Percentiles rank a stretch among this genome's conserved stretches.
Conservation (phyloP, 148 eudicot genomes). For the Diospyros kaki region DNA sequence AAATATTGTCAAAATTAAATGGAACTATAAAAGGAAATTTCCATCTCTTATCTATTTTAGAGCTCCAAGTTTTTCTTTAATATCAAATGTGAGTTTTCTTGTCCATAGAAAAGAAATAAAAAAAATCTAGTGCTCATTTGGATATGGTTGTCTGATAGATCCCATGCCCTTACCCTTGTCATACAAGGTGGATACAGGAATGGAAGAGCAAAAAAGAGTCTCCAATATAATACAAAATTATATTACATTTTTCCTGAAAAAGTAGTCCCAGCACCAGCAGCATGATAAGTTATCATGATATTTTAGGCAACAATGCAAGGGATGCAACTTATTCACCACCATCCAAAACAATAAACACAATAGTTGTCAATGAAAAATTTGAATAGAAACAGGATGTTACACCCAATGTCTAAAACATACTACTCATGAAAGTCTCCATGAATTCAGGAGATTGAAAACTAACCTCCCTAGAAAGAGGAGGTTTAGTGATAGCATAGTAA, state of each 20-base stretch:
- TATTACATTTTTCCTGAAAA: background rate
- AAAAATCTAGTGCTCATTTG: too few species aligned
- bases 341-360: background rate
- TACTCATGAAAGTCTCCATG: background rate
- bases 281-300: background rate
- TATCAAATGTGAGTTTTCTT: too few species aligned
- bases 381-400: background rate
- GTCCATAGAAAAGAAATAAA: too few species aligned
- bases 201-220: too few species aligned
- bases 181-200: too few species aligned
- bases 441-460: conserved; percentile 24
- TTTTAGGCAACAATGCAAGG: background rate
- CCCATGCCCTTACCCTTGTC: too few species aligned
- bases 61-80: too few species aligned
- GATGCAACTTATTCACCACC: background rate
- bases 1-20: too few species aligned
- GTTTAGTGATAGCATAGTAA: conserved; percentile 73
- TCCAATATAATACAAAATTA: too few species aligned
- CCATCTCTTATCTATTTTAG: too few species aligned
- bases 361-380: background rate
- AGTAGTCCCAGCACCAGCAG: background rate
- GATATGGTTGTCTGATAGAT: too few species aligned
- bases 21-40: too few species aligned
- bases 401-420: background rate
- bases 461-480: conserved; percentile 89